Evolutionary conservation across 371 early-diverging fungal species (phyloP).

Genomic region (Syncephalastrum contaminatum): DNA sequence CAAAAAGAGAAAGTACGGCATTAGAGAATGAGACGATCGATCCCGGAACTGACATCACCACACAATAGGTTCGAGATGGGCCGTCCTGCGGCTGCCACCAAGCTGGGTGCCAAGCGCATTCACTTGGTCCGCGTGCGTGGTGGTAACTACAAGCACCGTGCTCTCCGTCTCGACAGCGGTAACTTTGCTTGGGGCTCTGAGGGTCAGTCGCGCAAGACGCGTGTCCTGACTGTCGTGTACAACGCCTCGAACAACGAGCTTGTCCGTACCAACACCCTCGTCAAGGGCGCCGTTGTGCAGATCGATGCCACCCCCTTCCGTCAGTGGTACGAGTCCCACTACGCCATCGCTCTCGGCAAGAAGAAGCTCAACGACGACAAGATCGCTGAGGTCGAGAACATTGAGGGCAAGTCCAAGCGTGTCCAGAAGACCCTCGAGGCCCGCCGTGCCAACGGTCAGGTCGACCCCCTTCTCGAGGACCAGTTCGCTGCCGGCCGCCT

Average conservation of each 20-base stretch:
- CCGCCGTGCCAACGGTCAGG: slow-evolving; percentile 75
- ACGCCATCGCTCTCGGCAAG: slow-evolving; percentile 82
- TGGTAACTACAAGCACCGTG: slow-evolving; percentile 96
- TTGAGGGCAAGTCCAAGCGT: slow-evolving; percentile 83
- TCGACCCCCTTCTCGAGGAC: slow-evolving; percentile 84
- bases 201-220: slow-evolving; percentile 85
- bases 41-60: not conserved
- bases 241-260: slow-evolving; percentile 99
- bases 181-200: slow-evolving; percentile 97
- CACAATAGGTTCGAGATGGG: slow-evolving; percentile 93
- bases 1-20: slow-evolving; percentile 82
- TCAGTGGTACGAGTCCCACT: slow-evolving; percentile 95
- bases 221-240: slow-evolving; percentile 95
- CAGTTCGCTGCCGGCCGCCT: slow-evolving; percentile 94
- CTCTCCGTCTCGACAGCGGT: slow-evolving; percentile 93
- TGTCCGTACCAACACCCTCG: slow-evolving; percentile 98
- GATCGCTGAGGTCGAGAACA: slow-evolving; percentile 52
- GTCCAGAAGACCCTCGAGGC: slow-evolving; percentile 79
- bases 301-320: slow-evolving; percentile 97
- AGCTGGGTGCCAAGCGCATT: slow-evolving; percentile 93
- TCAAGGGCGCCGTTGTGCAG: slow-evolving; percentile 96
- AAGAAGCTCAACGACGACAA: slow-evolving; percentile 61
- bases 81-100: slow-evolving; percentile 97
- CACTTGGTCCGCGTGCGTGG: slow-evolving; percentile 96
- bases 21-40: not conserved